Conservation (phyloP, 805 yeast species). For the Metschnikowia rubicola region DNA sequence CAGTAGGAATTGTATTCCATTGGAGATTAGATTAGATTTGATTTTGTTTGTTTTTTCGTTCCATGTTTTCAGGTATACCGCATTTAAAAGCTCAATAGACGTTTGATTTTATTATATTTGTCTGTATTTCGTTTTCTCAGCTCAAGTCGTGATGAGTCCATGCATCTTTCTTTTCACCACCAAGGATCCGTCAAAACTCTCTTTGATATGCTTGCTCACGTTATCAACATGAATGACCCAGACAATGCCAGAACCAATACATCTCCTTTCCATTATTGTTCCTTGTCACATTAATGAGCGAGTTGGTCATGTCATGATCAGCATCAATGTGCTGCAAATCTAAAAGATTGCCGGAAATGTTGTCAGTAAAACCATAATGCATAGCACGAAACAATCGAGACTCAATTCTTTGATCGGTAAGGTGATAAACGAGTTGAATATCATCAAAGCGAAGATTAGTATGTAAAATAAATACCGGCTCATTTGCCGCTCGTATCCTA, state of each 20-base stretch:
- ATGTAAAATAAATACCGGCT: too few species aligned
- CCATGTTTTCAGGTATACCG: neutral
- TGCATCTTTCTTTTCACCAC: slow-evolving; percentile 96
- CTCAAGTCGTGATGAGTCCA: slow-evolving; percentile 20
- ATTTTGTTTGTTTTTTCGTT: too few species aligned
- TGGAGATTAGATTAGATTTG: too few species aligned
- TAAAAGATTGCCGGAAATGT: too few species aligned
- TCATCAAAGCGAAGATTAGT: too few species aligned
- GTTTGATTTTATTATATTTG: slow-evolving; percentile 50
- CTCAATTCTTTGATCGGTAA: too few species aligned
- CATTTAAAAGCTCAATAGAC: slow-evolving; percentile 51
- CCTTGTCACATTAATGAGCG: slow-evolving; percentile 57
- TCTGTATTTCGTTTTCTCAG: slow-evolving; percentile 30
- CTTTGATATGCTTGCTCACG: slow-evolving; percentile 63
- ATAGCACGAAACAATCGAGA: too few species aligned
- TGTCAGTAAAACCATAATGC: too few species aligned
- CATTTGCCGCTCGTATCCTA: too few species aligned
- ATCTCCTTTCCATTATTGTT: slow-evolving; percentile 32
- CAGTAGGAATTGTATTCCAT: too few species aligned
- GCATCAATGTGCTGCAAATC: slow-evolving; percentile 47
- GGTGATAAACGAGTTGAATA: too few species aligned
- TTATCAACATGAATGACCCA: slow-evolving; percentile 76
- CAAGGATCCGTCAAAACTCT: slow-evolving; percentile 80
- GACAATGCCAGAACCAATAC: slow-evolving; percentile 71
- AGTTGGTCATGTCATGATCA: slow-evolving; percentile 78